A percentile compares a stretch with the other conserved stretches of the same genome.
These are phyloP conservation scores for Cotoneaster glaucophyllus DNA, from an alignment of 306 rosid species.

Conservation along the genomic window DNA sequence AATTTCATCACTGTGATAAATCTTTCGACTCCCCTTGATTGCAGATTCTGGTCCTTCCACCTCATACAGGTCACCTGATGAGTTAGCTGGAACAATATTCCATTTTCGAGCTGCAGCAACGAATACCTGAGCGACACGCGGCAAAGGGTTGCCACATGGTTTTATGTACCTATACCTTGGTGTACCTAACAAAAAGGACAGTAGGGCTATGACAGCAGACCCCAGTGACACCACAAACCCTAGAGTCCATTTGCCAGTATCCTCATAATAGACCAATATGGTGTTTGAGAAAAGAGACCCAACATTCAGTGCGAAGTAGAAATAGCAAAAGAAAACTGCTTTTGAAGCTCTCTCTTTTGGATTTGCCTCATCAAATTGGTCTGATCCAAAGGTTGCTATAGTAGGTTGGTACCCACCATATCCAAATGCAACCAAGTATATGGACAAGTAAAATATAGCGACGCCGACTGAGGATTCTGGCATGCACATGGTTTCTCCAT, in stretches of 20 bases:
- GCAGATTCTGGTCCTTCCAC: conserved; percentile 33
- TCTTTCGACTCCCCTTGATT: conserved; percentile 37
- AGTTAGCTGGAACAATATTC: conserved; percentile 17
- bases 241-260: conserved; percentile 46
- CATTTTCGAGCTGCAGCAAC: conserved; percentile 51
- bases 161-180: conserved; percentile 45
- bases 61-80: conserved; percentile 39
- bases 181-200: conserved; percentile 35
- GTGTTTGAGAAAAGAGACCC: conserved; percentile 70
- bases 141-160: conserved; percentile 59
- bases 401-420: conserved; percentile 60
- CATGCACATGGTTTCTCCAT: not conserved
- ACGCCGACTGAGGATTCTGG: conserved; percentile 17
- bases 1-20: conserved; percentile 48
- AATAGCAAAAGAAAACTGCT: conserved; percentile 47
- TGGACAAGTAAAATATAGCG: conserved; percentile 47
- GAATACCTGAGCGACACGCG: conserved; percentile 55
- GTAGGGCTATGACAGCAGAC: conserved; percentile 42
- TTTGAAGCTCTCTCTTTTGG: conserved; percentile 37
- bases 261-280: conserved; percentile 49
- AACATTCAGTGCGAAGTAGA: conserved; percentile 53
- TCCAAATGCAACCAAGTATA: conserved; percentile 55
- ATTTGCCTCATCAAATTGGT: conserved; percentile 52
- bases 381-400: conserved; percentile 55
- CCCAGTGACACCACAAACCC: conserved; percentile 54